Base-by-base conservation (phyloP, 2,329 filamentous ascomycete genomes). In the Cladosporium austrohemisphaericum region DNA sequence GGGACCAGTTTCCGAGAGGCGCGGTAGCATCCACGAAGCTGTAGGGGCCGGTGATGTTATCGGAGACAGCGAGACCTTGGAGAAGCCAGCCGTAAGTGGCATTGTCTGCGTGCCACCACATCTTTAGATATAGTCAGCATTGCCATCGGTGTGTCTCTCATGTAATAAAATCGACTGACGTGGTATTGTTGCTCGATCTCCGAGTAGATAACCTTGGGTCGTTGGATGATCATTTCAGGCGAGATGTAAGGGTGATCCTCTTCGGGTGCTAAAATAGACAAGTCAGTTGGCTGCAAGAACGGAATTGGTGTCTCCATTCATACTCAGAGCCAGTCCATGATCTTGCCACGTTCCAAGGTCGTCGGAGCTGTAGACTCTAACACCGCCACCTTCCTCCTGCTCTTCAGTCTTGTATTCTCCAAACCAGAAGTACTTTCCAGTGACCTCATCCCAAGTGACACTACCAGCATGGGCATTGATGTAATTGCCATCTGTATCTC, bases 41-140 rank as follows among this genome's bases (percentile, higher is more conserved):
- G 59, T 81, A 81, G 0, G 78, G 78, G 0, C 78, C 78, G 0
- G 67, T 69, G 48, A 78, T 74, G 22, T 70, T 73, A 48, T 78
- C 72, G 0, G 78, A 71, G 1, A 73, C 73, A 3, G 79, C 79
- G 26, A 80, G 67, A 0, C 79, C 79, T 62, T 82, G 79, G 0
- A 81, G 70, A 0, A 81, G 70, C 55, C 74, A 70, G 7, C 76
- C 76, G 52, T 82, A 82, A 0, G 71, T 76, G 5, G 71, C 71
- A 52, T 82, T 79, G 52, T 81, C 79, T 23, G 79, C 79, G 52
- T 82, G 79, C 79, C 79, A 82, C 72, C 76, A 76, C 76, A 79
- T 78, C 70, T 74, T 38, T 13, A n/a, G 23, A 40, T 5, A 13
- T 5, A n/a, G 23, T 38, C 9, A 40, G 23, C 7, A 5, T 14